Percentiles rank a stretch among this genome's conserved stretches.
These are phyloP conservation scores for Exophiala sp. DNA, from an alignment of 2,329 filamentous ascomycete species.

Conservation along the genomic window DNA sequence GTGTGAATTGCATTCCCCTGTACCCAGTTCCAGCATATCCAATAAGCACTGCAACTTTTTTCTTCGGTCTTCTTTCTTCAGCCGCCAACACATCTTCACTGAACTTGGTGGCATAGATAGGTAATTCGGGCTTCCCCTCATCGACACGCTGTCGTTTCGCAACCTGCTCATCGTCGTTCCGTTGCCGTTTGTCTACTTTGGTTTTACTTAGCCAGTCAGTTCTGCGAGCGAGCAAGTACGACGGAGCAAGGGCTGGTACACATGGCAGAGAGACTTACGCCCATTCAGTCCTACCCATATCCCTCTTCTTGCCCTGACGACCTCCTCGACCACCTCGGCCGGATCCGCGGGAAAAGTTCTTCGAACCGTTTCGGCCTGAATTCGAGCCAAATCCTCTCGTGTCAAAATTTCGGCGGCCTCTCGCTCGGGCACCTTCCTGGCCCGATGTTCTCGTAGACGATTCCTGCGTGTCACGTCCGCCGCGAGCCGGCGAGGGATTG, in stretches of 20 bases:
- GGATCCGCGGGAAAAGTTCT: conserved; percentile 17
- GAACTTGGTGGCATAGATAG: conserved; percentile 58
- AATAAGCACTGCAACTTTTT: conserved; percentile 92
- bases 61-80: conserved; percentile 84
- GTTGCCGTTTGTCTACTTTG: conserved; percentile 51
- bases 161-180: conserved; percentile 49
- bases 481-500: conserved; percentile 5
- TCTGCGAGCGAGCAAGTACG: conserved; percentile 20
- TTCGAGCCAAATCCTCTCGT: conserved; percentile 1
- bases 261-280: conserved; percentile 48
- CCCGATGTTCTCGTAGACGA: not conserved
- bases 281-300: conserved; percentile 65
- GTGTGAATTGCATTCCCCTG: conserved; percentile 87
- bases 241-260: conserved; percentile 8
- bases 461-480: not conserved
- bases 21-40: conserved; percentile 96
- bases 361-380: conserved; percentile 20
- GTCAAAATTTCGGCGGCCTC: conserved; percentile 7
- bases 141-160: conserved; percentile 56
- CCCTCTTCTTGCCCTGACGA: conserved; percentile 52
- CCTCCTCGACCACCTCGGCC: conserved; percentile 30
- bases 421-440: not conserved
- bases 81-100: conserved; percentile 79
- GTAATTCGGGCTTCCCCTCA: conserved; percentile 37
- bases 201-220: conserved; percentile 51